Conservation (phyloP, 352 stramenopile species). For the Pythium volutum region DNA sequence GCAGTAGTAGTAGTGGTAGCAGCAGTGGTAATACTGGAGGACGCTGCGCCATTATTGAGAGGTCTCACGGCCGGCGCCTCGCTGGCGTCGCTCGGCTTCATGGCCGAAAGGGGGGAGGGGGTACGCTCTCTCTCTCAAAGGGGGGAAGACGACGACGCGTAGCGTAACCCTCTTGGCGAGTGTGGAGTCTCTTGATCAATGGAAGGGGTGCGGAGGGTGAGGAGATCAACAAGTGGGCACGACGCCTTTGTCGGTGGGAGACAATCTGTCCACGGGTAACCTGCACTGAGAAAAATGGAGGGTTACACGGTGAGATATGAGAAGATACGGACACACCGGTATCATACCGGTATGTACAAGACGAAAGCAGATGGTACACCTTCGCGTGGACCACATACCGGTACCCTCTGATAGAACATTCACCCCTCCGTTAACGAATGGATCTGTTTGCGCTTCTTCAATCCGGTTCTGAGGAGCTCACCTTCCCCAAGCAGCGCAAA, state of each 20-base stretch:
- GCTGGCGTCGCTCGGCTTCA: neutral
- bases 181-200: too few relatives aligned
- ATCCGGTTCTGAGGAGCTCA: conserved; percentile 1
- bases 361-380: neutral
- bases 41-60: neutral
- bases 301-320: conserved; percentile 6
- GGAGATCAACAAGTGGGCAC: too few relatives aligned
- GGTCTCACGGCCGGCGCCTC: conserved; percentile 5
- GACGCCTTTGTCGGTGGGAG: neutral
- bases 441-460: conserved; percentile 26
- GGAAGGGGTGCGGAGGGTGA: too few relatives aligned
- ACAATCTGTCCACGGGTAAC: neutral
- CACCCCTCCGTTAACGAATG: conserved; percentile 10
- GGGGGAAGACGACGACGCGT: neutral
- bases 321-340: neutral
- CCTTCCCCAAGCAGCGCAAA: conserved; percentile 21
- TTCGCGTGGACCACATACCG: neutral
- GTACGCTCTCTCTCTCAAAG: neutral
- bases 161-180: neutral
- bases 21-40: neutral
- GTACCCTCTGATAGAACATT: conserved; percentile 9
- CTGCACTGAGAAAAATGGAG: neutral
- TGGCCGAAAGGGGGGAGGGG: neutral
- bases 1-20: neutral
- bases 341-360: neutral